phyloP scores from a whole-genome alignment of 352 stramenopile genomes.

The Pythium folliculosum region DNA sequence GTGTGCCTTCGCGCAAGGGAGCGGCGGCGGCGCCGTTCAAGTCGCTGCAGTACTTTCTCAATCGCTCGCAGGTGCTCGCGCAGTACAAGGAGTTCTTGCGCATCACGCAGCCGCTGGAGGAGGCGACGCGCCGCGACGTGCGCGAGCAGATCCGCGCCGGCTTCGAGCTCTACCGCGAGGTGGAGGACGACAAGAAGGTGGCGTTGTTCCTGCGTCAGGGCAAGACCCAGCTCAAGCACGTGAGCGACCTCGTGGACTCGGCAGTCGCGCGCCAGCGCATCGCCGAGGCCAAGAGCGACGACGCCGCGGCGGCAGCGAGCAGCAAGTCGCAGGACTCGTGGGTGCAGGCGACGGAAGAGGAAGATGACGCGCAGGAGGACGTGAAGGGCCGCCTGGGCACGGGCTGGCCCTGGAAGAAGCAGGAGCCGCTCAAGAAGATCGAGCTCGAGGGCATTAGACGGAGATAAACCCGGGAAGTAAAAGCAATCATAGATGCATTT shows the following conservation, averaged over 20 bases:
- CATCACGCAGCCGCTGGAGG: slow-evolving; percentile 48
- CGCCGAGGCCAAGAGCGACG: background rate
- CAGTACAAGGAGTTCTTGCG: slow-evolving; percentile 73
- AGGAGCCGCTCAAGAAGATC: slow-evolving; percentile 43
- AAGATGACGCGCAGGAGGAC: slow-evolving; percentile 45
- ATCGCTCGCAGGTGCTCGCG: slow-evolving; percentile 55
- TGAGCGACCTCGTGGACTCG: slow-evolving; percentile 68
- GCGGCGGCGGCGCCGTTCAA: slow-evolving; percentile 39
- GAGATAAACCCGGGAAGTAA: slow-evolving; percentile 8
- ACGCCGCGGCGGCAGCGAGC: slow-evolving; percentile 7
- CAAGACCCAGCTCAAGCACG: slow-evolving; percentile 67
- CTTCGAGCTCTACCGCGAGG: slow-evolving; percentile 51
- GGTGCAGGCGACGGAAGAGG: slow-evolving; percentile 23
- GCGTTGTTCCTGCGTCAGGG: slow-evolving; percentile 51
- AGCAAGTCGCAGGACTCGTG: slow-evolving; percentile 34
- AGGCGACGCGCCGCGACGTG: slow-evolving; percentile 51
- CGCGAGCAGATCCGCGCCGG: slow-evolving; percentile 59
- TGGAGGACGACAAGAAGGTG: slow-evolving; percentile 59
- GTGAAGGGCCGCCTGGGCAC: slow-evolving; percentile 60
- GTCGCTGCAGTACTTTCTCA: slow-evolving; percentile 79
- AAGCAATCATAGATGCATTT: background rate
- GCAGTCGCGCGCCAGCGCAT: slow-evolving; percentile 52
- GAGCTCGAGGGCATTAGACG: slow-evolving; percentile 57
- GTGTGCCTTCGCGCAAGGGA: background rate
- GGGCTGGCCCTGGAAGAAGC: slow-evolving; percentile 69